phyloP scores from a whole-genome alignment of 2,329 filamentous ascomycete genomes.

The Amesomyces nigricolor region DNA sequence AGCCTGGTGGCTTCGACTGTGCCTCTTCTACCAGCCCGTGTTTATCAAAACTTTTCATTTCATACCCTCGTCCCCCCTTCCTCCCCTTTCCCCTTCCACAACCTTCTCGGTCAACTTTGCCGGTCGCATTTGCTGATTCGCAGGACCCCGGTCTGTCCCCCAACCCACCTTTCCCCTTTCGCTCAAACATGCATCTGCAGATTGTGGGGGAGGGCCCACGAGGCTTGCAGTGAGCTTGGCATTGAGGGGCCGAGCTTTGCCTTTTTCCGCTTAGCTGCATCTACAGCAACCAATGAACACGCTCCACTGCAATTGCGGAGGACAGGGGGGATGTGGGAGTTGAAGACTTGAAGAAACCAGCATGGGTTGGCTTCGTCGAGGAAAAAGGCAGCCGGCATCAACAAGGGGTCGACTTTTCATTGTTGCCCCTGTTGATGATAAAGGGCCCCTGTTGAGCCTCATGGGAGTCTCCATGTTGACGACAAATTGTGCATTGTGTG shows the following conservation, averaged over 20 bases:
- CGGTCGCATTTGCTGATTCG: background rate
- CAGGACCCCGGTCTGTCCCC: background rate
- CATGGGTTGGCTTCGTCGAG: background rate
- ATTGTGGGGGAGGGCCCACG: conserved; percentile 13
- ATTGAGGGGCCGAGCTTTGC: background rate
- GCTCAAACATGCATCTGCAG: conserved; percentile 9
- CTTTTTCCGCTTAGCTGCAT: background rate
- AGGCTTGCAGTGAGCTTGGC: conserved; percentile 8
- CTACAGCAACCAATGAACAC: conserved; percentile 7
- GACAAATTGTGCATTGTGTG: background rate
- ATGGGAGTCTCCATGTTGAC: background rate
- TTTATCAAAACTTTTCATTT: too few relatives aligned
- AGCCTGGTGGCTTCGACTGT: background rate
- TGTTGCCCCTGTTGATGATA: background rate
- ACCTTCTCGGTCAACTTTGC: background rate
- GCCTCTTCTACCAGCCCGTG: background rate
- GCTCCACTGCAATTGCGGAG: conserved; percentile 7
- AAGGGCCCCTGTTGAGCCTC: conserved; percentile 1
- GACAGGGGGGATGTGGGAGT: background rate
- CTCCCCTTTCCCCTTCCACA: background rate
- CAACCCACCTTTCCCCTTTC: conserved; percentile 7
- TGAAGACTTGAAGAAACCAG: background rate
- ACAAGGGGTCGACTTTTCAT: background rate
- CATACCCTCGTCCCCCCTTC: background rate
- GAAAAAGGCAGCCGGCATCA: background rate